Evolutionary conservation across 1,284 basidiomycete genomes (phyloP), one percentile per base, ranked within the genome.

Genomic region (Prillingera fragicola): DNA sequence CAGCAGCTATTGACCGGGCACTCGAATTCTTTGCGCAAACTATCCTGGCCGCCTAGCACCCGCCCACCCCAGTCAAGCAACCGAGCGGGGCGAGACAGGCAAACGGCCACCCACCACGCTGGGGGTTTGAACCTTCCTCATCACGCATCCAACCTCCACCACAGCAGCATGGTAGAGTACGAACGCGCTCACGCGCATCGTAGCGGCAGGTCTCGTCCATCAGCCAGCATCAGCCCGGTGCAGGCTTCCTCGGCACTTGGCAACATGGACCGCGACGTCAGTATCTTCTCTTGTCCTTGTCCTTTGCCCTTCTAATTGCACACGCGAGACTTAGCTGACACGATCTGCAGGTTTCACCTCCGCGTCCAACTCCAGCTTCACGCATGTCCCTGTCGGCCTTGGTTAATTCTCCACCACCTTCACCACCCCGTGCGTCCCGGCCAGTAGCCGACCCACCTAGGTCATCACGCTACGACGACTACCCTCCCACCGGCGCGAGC

Each of bases 321-420:
- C n/a, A n/a, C n/a, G n/a, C n/a, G n/a, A n/a, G n/a, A n/a, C n/a
- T n/a, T n/a, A n/a, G n/a, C n/a, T n/a, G n/a, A n/a, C n/a, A n/a
- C n/a, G n/a, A n/a, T n/a, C n/a, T n/a, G n/a, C n/a, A n/a, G n/a
- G n/a, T n/a, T n/a, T n/a, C 54, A 25, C 44, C 54, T 13, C 52
- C 54, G 13, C 49, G 56, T 2, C 54, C 56, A 4, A 48, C 53
- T 10, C 50, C 60, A 4, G 45, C 59, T 6, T 58, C 57, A n/a
- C 53, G 63, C 8, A 65, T 65, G 63, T 26, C 63, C 14, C 47
- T 65, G 13, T 65, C 63, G 6, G 58, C 62, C 8, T 48, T 65
- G 2, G 64, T 67, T 29, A 65, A 67, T 39, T 62, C 60, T 14
- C 58, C 61, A 18, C 58, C 61, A n/a, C 56, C 55, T 4, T 40